Base-by-base conservation (phyloP, 257 asterid species). In the Przewalskia tangutica region DNA sequence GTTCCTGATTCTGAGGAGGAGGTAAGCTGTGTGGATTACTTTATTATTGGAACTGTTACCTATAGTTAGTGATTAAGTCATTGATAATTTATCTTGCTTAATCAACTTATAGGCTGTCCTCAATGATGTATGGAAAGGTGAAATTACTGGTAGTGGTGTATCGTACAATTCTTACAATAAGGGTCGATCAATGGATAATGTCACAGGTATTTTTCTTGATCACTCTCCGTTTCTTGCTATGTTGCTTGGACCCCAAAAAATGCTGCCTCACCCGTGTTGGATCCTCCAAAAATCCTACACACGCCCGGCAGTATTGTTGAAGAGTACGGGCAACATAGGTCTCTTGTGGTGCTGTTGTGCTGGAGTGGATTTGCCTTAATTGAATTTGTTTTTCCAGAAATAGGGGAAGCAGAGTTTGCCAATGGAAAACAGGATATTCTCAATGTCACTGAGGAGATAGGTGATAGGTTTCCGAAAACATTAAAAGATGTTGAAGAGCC, bases 51-150 rank as follows among this genome's bases (percentile, higher is more conserved):
- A 27, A 59, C 36, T 59, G 36, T 20, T 59, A 2, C 36, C 62
- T 56, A 7, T 6, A 56, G 23, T 10, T 60, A 20, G 34, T 77
- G 62, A 44, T 77, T 7, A 14, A 54, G 51, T 77, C 14, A 32
- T 32, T 75, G 27, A 56, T 56, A 17, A 56, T 18, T 50, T 58
- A 75, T 13, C n/a, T 46, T 10, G 62, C 9, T 58, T n/a, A 20
- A 50, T 56, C 38, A n/a, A 75, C 44, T 60, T 36, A 88, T 86
- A 95, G 99, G 90, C 81, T 83, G 83, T 91, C 84, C 85, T 95
- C 63, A 90, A 91, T 84, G 99, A 97, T 56, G 92, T 95, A 84
- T 97, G 94, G 83, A 86, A 91, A 62, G 99, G 93, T 70, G 97
- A 94, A 80, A 87, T 94, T 53, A 59, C 77, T 44, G 88, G 93